phyloP scores from a whole-genome alignment of 306 rosid species.

The Clitoria ternatea region DNA sequence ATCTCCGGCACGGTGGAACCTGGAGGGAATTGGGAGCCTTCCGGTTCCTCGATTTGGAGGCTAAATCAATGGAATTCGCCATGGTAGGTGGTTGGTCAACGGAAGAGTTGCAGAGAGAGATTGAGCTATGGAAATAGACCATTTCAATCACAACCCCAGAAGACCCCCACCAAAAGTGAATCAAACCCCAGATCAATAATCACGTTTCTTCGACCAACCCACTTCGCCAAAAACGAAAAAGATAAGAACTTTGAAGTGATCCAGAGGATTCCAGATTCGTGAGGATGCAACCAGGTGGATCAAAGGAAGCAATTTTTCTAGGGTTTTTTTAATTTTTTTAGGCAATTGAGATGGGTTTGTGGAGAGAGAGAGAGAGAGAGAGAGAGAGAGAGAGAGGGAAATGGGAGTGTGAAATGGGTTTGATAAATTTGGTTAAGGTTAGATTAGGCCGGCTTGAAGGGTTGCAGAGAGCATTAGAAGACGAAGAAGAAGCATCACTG shows the following conservation, averaged over 20 bases:
- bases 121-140: conserved; percentile 81
- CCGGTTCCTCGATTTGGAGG: conserved; percentile 47
- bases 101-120: conserved; percentile 80
- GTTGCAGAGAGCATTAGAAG: conserved; percentile 26
- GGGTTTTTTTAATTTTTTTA: background rate
- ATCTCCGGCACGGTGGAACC: conserved; percentile 56
- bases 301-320: background rate
- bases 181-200: conserved; percentile 17
- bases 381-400: background rate
- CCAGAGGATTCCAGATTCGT: conserved; percentile 29
- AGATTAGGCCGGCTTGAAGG: conserved; percentile 32
- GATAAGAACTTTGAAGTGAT: conserved; percentile 10
- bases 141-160: conserved; percentile 55
- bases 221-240: conserved; percentile 1
- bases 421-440: conserved; percentile 18
- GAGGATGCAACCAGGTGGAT: conserved; percentile 28
- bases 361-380: background rate
- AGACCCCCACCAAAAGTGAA: conserved; percentile 24
- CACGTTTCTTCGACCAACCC: conserved; percentile 32
- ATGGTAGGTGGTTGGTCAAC: conserved; percentile 60
- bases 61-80: conserved; percentile 55
- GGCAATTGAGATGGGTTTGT: background rate
- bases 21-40: conserved; percentile 51
- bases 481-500: conserved; percentile 43
- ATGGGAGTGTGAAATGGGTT: background rate